A percentile compares a stretch with the other conserved stretches of the same genome.
phyloP scores from a whole-genome alignment of 176 grass and related monocot genomes.

The Musa beccarii region DNA sequence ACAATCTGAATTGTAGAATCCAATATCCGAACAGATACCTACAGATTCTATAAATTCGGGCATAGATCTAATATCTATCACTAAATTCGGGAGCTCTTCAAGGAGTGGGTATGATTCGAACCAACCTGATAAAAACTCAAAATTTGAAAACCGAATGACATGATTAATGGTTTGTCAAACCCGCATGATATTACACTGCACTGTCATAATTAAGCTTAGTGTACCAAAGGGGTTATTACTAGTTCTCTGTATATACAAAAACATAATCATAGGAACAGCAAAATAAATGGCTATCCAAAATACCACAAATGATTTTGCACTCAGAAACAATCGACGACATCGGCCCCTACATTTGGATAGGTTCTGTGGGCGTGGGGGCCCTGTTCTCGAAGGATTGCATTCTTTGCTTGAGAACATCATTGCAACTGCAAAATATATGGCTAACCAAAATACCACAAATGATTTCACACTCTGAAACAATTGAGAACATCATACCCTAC shows the following conservation, averaged over 20 bases:
- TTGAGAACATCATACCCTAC: background rate
- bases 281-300: background rate
- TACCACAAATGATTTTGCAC: background rate
- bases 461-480: background rate
- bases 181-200: background rate
- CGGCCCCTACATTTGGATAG: conserved; percentile 27
- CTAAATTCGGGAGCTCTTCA: too few relatives aligned
- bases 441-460: background rate
- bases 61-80: too few relatives aligned
- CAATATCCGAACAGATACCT: too few relatives aligned
- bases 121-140: too few relatives aligned
- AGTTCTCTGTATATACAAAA: background rate
- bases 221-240: background rate
- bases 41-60: too few relatives aligned
- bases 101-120: too few relatives aligned
- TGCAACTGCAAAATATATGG: too few relatives aligned
- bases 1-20: too few relatives aligned
- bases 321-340: background rate
- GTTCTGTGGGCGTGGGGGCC: conserved; percentile 64
- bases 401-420: conserved; percentile 53
- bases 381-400: conserved; percentile 59
- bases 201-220: background rate
- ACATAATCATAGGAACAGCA: background rate
- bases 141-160: too few relatives aligned
- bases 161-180: too few relatives aligned